Evolutionary conservation across 2,329 filamentous ascomycete species (phyloP).

Genomic region (Pestalotiopsis sp.): DNA sequence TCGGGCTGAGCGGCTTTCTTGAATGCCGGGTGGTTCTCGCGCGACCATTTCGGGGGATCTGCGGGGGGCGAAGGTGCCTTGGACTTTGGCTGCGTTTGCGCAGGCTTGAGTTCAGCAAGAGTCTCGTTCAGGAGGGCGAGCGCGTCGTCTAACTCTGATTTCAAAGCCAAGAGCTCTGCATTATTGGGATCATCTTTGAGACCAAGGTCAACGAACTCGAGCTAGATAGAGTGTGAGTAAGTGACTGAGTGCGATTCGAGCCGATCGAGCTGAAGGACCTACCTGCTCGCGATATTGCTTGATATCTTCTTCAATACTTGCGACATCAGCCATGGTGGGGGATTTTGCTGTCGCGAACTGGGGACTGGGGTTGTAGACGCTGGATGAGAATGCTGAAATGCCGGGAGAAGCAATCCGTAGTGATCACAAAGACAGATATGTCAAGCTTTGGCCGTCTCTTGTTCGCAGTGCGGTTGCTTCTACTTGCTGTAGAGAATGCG

Average conservation of each 20-base stretch:
- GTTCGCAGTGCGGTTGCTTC: neutral
- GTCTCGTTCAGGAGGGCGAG: conserved; percentile 78
- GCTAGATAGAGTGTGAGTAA: conserved; percentile 45
- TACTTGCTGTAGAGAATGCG: neutral
- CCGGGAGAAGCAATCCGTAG: neutral
- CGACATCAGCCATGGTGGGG: conserved; percentile 42
- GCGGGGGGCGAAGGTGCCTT: conserved; percentile 49
- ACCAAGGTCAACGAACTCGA: conserved; percentile 76
- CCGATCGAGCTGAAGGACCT: conserved; percentile 19
- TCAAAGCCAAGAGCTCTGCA: conserved; percentile 74
- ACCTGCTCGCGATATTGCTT: conserved; percentile 61
- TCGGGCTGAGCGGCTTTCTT: conserved; percentile 57
- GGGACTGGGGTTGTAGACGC: no score
- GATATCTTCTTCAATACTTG: conserved; percentile 53
- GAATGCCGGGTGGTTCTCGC: conserved; percentile 79
- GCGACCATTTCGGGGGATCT: conserved; percentile 75
- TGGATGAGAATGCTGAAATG: no score
- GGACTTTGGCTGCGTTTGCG: conserved; percentile 48
- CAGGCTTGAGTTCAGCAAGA: conserved; percentile 77
- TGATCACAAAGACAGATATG: neutral
- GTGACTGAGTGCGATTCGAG: neutral
- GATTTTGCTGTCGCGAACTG: no score
- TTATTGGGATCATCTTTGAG: conserved; percentile 82
- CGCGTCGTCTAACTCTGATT: conserved; percentile 79
- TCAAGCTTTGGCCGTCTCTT: neutral